A percentile compares a stretch with the other conserved stretches of the same genome.
phyloP scores from a whole-genome alignment of 768 basidiomycete species.

The Dacryopinax spathularia region DNA sequence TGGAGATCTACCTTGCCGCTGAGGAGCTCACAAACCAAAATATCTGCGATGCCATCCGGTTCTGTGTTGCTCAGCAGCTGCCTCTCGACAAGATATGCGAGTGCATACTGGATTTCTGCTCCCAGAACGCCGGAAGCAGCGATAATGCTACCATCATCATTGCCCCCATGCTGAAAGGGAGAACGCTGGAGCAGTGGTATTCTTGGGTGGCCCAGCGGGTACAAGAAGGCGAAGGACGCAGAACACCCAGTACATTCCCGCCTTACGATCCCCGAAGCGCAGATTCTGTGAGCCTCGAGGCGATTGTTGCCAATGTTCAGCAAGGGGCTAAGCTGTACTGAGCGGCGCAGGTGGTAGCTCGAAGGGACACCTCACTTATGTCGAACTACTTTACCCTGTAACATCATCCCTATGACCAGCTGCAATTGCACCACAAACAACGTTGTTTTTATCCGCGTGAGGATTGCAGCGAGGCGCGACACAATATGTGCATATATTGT shows the following conservation, averaged over 20 bases:
- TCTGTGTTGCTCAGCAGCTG: neutral
- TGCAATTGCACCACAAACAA: neutral
- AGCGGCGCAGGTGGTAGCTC: too few species aligned
- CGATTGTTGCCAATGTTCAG: neutral
- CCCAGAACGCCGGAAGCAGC: neutral
- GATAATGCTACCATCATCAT: neutral
- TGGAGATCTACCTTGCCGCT: neutral
- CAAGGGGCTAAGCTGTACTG: too few species aligned
- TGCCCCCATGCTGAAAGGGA: neutral
- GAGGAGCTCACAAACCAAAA: neutral
- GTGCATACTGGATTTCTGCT: neutral
- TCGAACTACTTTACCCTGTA: too few species aligned
- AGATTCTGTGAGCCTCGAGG: neutral
- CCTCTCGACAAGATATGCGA: neutral
- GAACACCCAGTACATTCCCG: neutral
- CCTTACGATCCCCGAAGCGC: neutral
- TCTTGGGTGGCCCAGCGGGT: neutral
- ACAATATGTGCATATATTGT: neutral
- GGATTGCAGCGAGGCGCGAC: neutral
- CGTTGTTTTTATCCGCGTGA: neutral
- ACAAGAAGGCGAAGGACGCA: neutral
- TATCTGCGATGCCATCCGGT: neutral
- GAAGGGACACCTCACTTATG: too few species aligned
- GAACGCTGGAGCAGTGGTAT: neutral
- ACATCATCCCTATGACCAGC: neutral